phyloP scores from a whole-genome alignment of 768 basidiomycete species.

The Lentinula raphanica region DNA sequence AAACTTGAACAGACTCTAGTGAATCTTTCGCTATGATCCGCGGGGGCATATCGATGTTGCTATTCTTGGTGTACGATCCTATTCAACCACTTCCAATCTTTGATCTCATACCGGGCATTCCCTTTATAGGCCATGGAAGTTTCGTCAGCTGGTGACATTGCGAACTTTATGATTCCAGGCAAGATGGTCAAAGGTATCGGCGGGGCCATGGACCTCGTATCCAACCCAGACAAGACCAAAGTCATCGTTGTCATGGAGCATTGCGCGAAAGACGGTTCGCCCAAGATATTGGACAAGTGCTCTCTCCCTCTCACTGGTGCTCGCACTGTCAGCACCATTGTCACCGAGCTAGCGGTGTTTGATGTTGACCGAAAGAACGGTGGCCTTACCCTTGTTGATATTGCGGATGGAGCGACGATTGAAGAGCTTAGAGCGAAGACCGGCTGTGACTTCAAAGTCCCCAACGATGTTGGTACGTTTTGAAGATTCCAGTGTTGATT shows the following conservation, averaged over 20 bases:
- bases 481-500: conserved; percentile 17
- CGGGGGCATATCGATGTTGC: conserved; percentile 90
- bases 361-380: conserved; percentile 76
- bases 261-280: conserved; percentile 81
- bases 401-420: conserved; percentile 78
- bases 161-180: conserved; percentile 98
- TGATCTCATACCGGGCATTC: not conserved
- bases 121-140: conserved; percentile 83
- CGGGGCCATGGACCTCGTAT: conserved; percentile 94
- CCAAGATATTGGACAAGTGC: conserved; percentile 83
- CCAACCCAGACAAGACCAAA: conserved; percentile 93
- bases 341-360: conserved; percentile 92
- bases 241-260: conserved; percentile 90
- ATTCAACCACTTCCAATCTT: not conserved
- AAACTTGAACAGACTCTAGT: conserved; percentile 74
- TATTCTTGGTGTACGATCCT: conserved; percentile 74
- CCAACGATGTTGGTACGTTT: conserved; percentile 44
- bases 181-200: conserved; percentile 92
- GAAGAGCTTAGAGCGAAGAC: conserved; percentile 88
- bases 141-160: conserved; percentile 86
- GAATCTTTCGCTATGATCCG: conserved; percentile 98
- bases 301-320: conserved; percentile 86
- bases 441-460: conserved; percentile 71
- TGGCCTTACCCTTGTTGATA: conserved; percentile 67
- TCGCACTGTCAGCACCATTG: conserved; percentile 80